Base-by-base conservation (phyloP, 371 early-diverging fungal genomes). In the Paraphysoderma sedebokerense region DNA sequence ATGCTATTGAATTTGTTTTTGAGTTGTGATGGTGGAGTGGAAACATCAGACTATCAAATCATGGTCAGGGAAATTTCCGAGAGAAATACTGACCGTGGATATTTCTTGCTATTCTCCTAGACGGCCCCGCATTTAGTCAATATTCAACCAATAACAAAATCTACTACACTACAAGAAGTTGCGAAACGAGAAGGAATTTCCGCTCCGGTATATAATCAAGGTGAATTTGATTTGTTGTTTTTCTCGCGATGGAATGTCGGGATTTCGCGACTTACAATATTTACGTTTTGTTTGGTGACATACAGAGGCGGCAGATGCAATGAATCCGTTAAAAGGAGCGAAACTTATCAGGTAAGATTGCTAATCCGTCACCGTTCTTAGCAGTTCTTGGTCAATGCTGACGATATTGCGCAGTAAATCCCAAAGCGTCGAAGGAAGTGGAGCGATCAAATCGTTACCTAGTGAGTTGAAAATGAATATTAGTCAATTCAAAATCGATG, bases 401-500 rank as follows among this genome's bases (percentile, higher is more conserved):
- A 36, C 28, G 26, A 9, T 26, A 23, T 2, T 46, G 29, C 26
- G 34, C 23, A 19, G 26, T 40, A 17, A n/a, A 3, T 30, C 15
- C 22, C 9, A 0, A 13, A 26, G 33, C 17, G 31, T 6, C 19
- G 11, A 15, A 17, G 8, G 19, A 38, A 5, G 12, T 7, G 45
- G 17, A 31, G 15, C 30, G 35, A 4, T 38, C 20, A 28, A 13
- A 11, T 11, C 12, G n/a, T 15, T 4, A 13, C 17, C 27, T 42
- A 33, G 19, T 20, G 22, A 30, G 22, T 6, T 87, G 35, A 70
- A 74, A 51, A 50, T 70, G 7, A 82, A 88, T 36, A 80, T 87
- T n/a, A 72, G 59, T 30, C 74, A 79, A 48, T 88, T 86, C 61
- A 71, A 77, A 19, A 86, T 93, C 54, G 85, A 87, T 30, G 87